Evolutionary conservation across 2,329 filamentous ascomycete species (phyloP).

Genomic region (Emergomyces orientalis): DNA sequence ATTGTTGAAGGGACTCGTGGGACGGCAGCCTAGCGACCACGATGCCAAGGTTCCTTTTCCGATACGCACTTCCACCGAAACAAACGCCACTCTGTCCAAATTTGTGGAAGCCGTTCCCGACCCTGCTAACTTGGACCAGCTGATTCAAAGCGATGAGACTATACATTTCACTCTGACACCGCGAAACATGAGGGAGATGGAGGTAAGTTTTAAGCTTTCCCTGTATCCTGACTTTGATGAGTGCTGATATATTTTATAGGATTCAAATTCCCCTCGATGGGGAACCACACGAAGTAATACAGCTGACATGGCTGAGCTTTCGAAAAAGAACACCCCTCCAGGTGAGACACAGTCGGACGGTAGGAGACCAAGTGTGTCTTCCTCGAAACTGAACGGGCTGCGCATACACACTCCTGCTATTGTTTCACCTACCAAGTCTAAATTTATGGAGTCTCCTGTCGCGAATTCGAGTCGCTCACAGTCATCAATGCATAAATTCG

Average conservation of each 20-base stretch:
- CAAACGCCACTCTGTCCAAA: constrained; percentile 20
- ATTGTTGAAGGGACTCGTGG: constrained; percentile 36
- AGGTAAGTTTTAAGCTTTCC: constrained; percentile 43
- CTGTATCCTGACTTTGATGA: constrained; percentile 1
- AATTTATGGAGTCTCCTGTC: constrained; percentile 16
- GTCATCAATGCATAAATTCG: constrained; percentile 16
- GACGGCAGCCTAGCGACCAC: constrained; percentile 23
- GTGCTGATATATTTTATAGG: constrained; percentile 14
- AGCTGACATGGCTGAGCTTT: constrained; percentile 31
- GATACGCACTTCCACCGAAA: constrained; percentile 30
- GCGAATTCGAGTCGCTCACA: constrained; percentile 3
- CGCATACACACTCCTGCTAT: constrained; percentile 17
- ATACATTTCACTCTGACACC: constrained; percentile 76
- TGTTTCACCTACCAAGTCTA: constrained; percentile 18
- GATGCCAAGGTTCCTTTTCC: constrained; percentile 18
- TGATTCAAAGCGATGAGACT: constrained; percentile 74
- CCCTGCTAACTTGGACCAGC: constrained; percentile 63
- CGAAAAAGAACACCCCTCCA: constrained; percentile 29
- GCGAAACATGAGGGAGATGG: constrained; percentile 65
- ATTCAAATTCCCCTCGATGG: constrained; percentile 29
- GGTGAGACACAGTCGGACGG: constrained; percentile 19
- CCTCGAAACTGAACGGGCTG: constrained; percentile 12
- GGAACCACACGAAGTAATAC: constrained; percentile 27
- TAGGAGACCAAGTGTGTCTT: constrained; percentile 14
- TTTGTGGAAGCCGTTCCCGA: constrained; percentile 26